phyloP scores from a whole-genome alignment of 2,329 filamentous ascomycete species.

The Colletotrichum echinochloae region DNA sequence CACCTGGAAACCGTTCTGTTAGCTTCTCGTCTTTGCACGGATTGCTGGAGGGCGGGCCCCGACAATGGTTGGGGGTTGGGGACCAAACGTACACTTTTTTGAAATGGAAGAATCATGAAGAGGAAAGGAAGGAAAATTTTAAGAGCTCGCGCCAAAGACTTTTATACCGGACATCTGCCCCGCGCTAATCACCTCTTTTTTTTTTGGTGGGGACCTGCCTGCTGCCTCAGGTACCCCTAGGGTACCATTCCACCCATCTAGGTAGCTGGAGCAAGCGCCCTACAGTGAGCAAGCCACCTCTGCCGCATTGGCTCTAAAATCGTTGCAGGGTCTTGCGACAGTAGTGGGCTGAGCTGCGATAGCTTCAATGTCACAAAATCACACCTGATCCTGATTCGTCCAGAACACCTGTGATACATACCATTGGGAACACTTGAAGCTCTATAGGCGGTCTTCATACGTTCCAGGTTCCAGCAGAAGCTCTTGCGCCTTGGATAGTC shows the following conservation, averaged over 20 bases:
- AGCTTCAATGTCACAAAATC: constrained; percentile 32
- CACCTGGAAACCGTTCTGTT: constrained; percentile 72
- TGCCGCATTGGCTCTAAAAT: constrained; percentile 11
- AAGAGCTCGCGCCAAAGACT: constrained; percentile 47
- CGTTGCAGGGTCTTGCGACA: constrained; percentile 2
- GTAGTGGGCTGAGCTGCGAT: constrained; percentile 32
- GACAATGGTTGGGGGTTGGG: constrained; percentile 5
- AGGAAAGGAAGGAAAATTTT: constrained; percentile 61
- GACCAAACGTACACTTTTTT: constrained; percentile 84
- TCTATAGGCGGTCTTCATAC: background rate
- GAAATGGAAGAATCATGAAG: constrained; percentile 98
- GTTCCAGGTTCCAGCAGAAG: background rate
- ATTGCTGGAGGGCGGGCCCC: constrained; percentile 21
- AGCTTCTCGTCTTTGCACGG: background rate
- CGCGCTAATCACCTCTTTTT: constrained; percentile 31
- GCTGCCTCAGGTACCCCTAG: constrained; percentile 38
- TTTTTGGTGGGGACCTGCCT: constrained; percentile 46
- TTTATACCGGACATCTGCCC: constrained; percentile 52
- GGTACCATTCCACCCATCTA: background rate
- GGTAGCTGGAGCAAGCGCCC: constrained; percentile 7
- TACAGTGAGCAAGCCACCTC: constrained; percentile 10
- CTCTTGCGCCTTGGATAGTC: background rate
- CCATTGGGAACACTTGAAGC: constrained; percentile 5
- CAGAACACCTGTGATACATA: background rate
- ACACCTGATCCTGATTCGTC: background rate